phyloP scores from a whole-genome alignment of 1,284 basidiomycete genomes.

The Ceratobasidium sp. region DNA sequence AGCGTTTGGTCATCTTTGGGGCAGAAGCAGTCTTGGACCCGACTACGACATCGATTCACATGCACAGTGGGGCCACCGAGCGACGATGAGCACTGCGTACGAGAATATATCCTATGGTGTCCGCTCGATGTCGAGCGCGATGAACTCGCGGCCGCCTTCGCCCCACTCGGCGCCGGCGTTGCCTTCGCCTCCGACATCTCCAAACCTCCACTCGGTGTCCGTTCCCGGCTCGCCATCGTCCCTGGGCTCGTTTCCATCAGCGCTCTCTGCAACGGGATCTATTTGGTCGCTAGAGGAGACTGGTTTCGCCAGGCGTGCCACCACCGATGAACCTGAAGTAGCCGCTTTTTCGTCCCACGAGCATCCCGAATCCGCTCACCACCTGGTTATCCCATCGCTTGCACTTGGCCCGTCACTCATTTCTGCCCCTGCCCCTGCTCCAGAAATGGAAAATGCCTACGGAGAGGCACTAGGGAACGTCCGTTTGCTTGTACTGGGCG shows the following conservation, averaged over 20 bases:
- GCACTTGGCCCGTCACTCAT: conserved; percentile 36
- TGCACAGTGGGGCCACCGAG: neutral
- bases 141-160: conserved; percentile 24
- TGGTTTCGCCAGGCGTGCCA: neutral
- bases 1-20: conserved; percentile 12
- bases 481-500: conserved; percentile 42
- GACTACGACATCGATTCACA: conserved; percentile 29
- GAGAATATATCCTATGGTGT: conserved; percentile 39
- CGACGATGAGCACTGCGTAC: conserved; percentile 22
- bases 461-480: conserved; percentile 43
- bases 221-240: conserved; percentile 33
- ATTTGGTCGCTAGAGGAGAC: conserved; percentile 36
- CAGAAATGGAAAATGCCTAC: conserved; percentile 21
- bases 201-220: conserved; percentile 30
- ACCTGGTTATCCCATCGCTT: conserved; percentile 45
- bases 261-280: conserved; percentile 26
- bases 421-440: conserved; percentile 17
- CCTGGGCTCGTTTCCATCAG: conserved; percentile 33
- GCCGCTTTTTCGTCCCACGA: conserved; percentile 45
- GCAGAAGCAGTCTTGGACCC: neutral
- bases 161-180: conserved; percentile 33
- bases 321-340: conserved; percentile 14
- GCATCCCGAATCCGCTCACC: conserved; percentile 41
- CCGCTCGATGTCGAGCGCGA: conserved; percentile 28
- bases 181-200: conserved; percentile 40